Base-by-base conservation (phyloP, 2,329 filamentous ascomycete species). In the Ceratocystis colombiana region DNA sequence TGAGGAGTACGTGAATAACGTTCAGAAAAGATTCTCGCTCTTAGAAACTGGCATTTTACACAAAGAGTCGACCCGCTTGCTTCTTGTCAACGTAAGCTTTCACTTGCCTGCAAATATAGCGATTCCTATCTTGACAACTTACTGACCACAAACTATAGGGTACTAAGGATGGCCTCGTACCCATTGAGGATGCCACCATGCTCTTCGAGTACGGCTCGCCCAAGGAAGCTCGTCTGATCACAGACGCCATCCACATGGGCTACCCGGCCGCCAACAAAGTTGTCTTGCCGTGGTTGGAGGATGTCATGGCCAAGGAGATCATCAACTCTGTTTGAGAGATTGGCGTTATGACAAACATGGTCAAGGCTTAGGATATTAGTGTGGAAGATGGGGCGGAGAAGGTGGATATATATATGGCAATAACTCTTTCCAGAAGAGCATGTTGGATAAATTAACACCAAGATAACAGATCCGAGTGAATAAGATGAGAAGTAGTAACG, bases 101-200 rank as follows among this genome's bases (percentile, higher is more conserved):
- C 20, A 22, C 28, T 48, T 41, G 41, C 25, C 25, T 53, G 33
- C 61, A n/a, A 22, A 2, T 10, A 22, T 20, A n/a, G 17, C 1
- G 10, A 41, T 12, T 12, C 3, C 3, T 4, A 12, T 15, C 37
- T 12, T 41, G 10, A 12, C 37, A 41, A 28, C 37, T 61, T 53
- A 66, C 45, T 48, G 22, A 5, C 12, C 7, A 17, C 28, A 7
- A 3, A 12, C 20, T 66, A 25, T 69, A 86, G 79, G 85, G 85
- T 7, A 82, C 80, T 2, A 76, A 79, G 65, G 85, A 88, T 70
- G 85, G 84, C 0, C 74, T 88, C 57, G 86, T 87, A 78, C 85
- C 85, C 0, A 85, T 88, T 67, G 85, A 88, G 71, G 85, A 88
- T 71, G 85, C 79, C 15, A 81, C 85, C 75, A 74, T 88, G 64